Percentiles rank a stretch among this genome's conserved stretches.
Conservation (phyloP, 805 yeast genomes). For the Debaryomyces castellii region DNA sequence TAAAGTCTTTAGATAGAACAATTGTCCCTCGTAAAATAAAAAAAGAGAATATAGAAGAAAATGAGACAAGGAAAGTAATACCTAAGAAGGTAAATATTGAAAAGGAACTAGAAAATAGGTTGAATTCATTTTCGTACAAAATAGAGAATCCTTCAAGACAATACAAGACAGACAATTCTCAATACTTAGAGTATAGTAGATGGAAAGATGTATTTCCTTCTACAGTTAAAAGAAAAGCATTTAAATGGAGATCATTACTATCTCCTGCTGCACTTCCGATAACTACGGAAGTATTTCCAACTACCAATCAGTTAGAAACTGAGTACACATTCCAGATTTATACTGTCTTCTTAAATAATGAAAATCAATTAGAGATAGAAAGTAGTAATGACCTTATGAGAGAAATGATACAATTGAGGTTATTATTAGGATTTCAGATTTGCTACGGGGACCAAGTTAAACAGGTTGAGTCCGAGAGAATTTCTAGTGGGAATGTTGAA, state of each 20-base stretch:
- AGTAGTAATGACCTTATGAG: constrained; percentile 63
- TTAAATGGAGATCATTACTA: constrained; percentile 91
- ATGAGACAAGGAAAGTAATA: background rate
- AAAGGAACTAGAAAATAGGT: constrained; percentile 7
- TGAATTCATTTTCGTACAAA: constrained; percentile 31
- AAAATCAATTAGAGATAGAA: constrained; percentile 50
- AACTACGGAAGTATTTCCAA: constrained; percentile 76
- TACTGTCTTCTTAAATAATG: constrained; percentile 66
- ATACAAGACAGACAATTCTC: constrained; percentile 51
- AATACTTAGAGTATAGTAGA: constrained; percentile 66
- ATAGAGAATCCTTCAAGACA: constrained; percentile 73
- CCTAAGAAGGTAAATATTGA: constrained; percentile 4
- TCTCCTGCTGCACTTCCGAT: constrained; percentile 93
- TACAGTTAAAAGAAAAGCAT: constrained; percentile 59
- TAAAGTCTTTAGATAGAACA: background rate
- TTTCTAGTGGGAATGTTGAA: constrained; percentile 55
- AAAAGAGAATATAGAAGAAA: background rate
- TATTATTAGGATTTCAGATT: constrained; percentile 87
- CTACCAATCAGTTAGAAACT: constrained; percentile 60
- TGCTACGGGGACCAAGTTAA: constrained; percentile 71
- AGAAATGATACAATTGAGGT: constrained; percentile 82
- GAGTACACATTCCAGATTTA: constrained; percentile 84
- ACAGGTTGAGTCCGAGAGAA: constrained; percentile 60
- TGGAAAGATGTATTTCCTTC: constrained; percentile 92
- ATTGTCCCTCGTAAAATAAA: background rate